Evolutionary conservation across 2,329 filamentous ascomycete species (phyloP), one percentile per base, ranked within the genome.

Genomic region (Fusarium sulawesiense): DNA sequence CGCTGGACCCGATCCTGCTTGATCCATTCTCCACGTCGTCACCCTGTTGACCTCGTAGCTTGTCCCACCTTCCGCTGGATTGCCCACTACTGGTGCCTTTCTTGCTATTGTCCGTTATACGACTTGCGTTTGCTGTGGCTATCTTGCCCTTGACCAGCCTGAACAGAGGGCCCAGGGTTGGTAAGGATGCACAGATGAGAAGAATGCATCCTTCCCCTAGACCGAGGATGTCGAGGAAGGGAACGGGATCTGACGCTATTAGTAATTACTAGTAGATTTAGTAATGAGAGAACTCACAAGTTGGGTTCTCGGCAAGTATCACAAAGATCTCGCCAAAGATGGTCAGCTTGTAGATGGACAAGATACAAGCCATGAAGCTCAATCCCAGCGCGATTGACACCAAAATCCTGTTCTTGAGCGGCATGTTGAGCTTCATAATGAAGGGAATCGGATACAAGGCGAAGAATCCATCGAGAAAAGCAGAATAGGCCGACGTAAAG

Each of bases 391-490:
- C 73, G n/a, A 63, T 41, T 7, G 69, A 76, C 12, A 75, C 73
- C 1, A 72, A 54, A 41, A 75, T 46, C 3, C 73, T 65, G 20
- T 66, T 69, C 37, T 67, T 74, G 6, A 75, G 60, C 2, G 73
- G 64, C 74, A 76, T 76, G 20, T 75, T 75, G 11, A 75, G 61
- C 13, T 59, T 65, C 74, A 75, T 75, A 9, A 76, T 66, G 14
- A 76, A 76, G 1, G 70, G 71, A 3, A 75, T 69, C 7, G 74
- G 73, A 13, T 75, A 75, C 4, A 75, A 20, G 4, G 74, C 74
- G 34, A 66, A 80, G 64, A 76, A 76, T 0, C 73, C 59, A 42
- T 76, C 72, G 25, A 75, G 67, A 30, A 75, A 75, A 4, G 74
- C 73, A 23, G 74, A 76, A 41, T 71, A 73, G 1, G 71, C 72